Base-by-base conservation (phyloP, 768 basidiomycete species). In the Podaxis pistillaris region DNA sequence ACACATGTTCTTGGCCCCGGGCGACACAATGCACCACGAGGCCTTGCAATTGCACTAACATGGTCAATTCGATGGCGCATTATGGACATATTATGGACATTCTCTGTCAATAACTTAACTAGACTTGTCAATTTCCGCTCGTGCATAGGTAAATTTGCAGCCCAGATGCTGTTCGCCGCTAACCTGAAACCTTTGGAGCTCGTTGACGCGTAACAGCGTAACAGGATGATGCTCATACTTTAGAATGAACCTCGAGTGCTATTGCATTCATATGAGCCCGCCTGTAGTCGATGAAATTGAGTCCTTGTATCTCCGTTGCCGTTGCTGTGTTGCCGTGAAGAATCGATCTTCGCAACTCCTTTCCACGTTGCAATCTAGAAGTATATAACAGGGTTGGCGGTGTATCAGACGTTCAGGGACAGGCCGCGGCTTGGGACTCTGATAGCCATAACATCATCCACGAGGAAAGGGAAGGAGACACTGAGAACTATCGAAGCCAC, bases 401-500 rank as follows among this genome's bases (percentile, higher is more conserved):
- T 36, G 46, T 50, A 33, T 9, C 19, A 33, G 33, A 9, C 33
- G 33, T 33, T 33, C 33, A 56, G 57, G 57, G 40, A 54, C 5
- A 12, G 37, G 15, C 7, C 22, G 26, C 37, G 38, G 37, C 38
- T 28, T 26, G n/a, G 37, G 17, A 9, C 38, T 44, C 33, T 53
- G 26, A 60, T 60, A 30, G 40, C 40, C 51, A 60, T 54, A 30
- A 53, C 17, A n/a, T 15, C 51, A 33, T n/a, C 41, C 50, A 60
- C 51, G 59, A 60, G 59, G 58, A 24, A 22, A 17, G 36, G 49
- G 58, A 37, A 51, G n/a, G 37, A 59, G 17, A 26, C 26, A 30
- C 51, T 54, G 50, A 58, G 58, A 58, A 58, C 22, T 58, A 58
- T 51, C 15, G 51, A 60, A 53, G 51, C 40, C 38, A 26, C 41